These are phyloP conservation scores for Pythium phragmiticola DNA, from an alignment of 352 stramenopile species.

Conservation along the genomic window DNA sequence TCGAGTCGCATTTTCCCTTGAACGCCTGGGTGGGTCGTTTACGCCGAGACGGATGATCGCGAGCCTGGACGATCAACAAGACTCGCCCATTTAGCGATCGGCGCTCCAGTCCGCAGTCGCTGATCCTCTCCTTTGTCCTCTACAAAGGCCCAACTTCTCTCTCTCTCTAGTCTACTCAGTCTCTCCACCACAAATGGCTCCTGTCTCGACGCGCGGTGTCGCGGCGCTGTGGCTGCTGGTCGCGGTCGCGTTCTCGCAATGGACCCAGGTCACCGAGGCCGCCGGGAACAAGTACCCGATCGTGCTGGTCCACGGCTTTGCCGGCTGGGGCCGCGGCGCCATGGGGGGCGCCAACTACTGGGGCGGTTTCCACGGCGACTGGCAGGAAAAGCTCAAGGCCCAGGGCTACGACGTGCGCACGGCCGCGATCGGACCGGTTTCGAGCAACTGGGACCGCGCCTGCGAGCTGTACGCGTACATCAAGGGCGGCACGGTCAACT, in stretches of 20 bases:
- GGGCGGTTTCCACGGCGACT: slow-evolving; percentile 35
- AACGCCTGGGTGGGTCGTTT: no score
- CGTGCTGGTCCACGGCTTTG: slow-evolving; percentile 40
- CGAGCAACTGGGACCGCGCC: slow-evolving; percentile 47
- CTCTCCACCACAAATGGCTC: neutral
- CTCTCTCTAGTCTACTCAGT: neutral
- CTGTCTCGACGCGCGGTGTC: neutral
- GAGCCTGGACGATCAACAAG: no score
- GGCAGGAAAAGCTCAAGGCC: slow-evolving; percentile 27
- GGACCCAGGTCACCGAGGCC: slow-evolving; percentile 1
- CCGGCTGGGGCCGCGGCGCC: slow-evolving; percentile 37
- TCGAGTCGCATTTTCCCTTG: no score
- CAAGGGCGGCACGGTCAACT: slow-evolving; percentile 43
- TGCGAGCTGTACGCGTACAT: slow-evolving; percentile 53
- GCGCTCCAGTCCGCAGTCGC: no score
- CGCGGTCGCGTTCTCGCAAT: neutral
- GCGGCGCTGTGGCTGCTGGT: slow-evolving; percentile 2
- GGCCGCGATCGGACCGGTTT: slow-evolving; percentile 33
- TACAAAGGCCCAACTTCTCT: neutral
- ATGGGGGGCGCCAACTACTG: slow-evolving; percentile 35
- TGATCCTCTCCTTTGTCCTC: neutral
- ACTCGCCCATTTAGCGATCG: no score
- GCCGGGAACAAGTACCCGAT: slow-evolving; percentile 33
- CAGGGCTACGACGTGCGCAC: slow-evolving; percentile 35
- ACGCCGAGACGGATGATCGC: no score